Base-by-base conservation (phyloP, 768 basidiomycete genomes). In the Boletus tomentosulus region DNA sequence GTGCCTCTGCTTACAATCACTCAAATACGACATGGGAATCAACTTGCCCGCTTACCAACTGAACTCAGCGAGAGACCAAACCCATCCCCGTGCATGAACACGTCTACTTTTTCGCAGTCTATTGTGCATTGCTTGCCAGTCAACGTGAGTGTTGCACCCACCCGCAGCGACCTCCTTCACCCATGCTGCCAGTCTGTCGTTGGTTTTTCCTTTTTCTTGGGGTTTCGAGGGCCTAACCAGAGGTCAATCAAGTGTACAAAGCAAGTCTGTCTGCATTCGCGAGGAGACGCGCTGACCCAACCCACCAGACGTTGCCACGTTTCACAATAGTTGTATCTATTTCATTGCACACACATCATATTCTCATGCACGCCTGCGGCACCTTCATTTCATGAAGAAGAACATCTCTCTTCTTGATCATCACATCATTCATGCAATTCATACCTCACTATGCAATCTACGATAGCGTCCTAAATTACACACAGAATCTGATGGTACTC, bases 171-270 rank as follows among this genome's bases (percentile, higher is more conserved):
- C 44, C 2, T 2, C 5, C n/a, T 37, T 43, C n/a, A 52, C 25
- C 35, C 19, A 19, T n/a, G 9, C 19, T 27, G 13, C 35, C 39
- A 71, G 69, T 69, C 28, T 60, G 31, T 8, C 58, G 31, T 48
- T 69, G 61, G 64, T 24, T 69, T 43, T 53, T 66, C 39, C 57
- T 39, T 57, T 37, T 61, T 54, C 50, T 67, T 44, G 56, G 61
- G 67, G 50, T 69, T 33, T 58, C 58, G 55, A 62, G 60, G 58
- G 56, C 61, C 58, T 70, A 48, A 41, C 37, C 46, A 51, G 57
- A 58, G 59, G 60, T 25, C 57, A 50, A n/a, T 42, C 41, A 28
- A 27, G 25, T 44, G 43, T 24, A 37, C 33, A 46, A 44, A 16
- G 63, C 60, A 42, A 41, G 62, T 55, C 44, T 11, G 13, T 46